Base-by-base conservation (phyloP, 78 protist species). In the Monosiga brevicollis region DNA sequence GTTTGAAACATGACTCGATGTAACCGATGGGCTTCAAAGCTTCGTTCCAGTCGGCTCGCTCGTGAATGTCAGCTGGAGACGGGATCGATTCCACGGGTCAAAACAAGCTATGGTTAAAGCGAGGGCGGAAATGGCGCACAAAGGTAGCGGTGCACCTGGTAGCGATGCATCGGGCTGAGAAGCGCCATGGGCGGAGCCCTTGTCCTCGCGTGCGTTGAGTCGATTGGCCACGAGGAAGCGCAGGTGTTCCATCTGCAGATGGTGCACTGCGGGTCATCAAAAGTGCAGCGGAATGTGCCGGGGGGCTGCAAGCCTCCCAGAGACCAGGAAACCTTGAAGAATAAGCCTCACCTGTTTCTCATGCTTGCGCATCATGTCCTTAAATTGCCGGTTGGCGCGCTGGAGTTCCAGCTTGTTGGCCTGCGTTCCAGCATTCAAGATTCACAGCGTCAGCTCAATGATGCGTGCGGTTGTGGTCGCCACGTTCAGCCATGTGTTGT, bases 11-110 rank as follows among this genome's bases (percentile, higher is more conserved):
- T 23, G 76, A 72, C 80, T 89, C 87, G n/a, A 89, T 39, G 42
- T 80, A 77, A 41, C 92, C 89, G 41, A 85, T 85, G 41, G 91
- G 91, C 32, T 9, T 26, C 41, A 73, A 35, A 40, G 62, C 62
- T 15, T 49, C 62, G 29, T 49, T 49, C 62, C 62, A 49, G 62
- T 49, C 62, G 6, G 62, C 62, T 6, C 15, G 62, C 62, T 49
- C 62, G 15, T 49, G 6, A 49, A 15, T 49, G 62, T 49, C 62
- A 20, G 6, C 62, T n/a, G n/a, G n/a, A n/a, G n/a, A n/a, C n/a
- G n/a, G n/a, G n/a, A n/a, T n/a, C n/a, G n/a, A n/a, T n/a, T n/a
- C n/a, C n/a, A n/a, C n/a, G n/a, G n/a, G n/a, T n/a, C n/a, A n/a
- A n/a, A 15, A 6, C 62, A 6, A 20, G 6, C 62, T 49, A 15